A percentile compares a stretch with the other conserved stretches of the same genome.
These are phyloP conservation scores for Castanea sativa DNA, from an alignment of 306 rosid genomes.

Conservation along the genomic window DNA sequence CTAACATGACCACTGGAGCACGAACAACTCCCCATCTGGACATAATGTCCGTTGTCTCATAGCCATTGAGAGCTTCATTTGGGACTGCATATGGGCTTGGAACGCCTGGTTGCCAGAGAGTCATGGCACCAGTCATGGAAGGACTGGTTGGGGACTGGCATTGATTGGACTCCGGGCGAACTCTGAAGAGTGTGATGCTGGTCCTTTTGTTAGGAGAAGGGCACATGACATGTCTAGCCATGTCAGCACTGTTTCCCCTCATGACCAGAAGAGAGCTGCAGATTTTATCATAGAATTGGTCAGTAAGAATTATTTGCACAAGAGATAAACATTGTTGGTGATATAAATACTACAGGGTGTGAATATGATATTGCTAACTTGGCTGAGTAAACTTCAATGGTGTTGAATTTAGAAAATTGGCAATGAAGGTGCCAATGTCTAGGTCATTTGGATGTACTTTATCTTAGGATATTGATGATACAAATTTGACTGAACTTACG, in stretches of 20 bases:
- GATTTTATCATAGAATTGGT: neutral
- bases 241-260: constrained; percentile 99
- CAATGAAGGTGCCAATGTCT: neutral
- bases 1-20: constrained; percentile 70
- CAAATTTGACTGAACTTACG: neutral
- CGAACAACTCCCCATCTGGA: constrained; percentile 85
- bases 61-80: constrained; percentile 53
- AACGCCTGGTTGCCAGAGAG: constrained; percentile 72
- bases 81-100: constrained; percentile 51
- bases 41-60: constrained; percentile 61
- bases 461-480: neutral
- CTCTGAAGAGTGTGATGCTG: constrained; percentile 79
- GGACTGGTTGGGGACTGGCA: constrained; percentile 54
- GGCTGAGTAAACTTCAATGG: neutral
- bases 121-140: constrained; percentile 44
- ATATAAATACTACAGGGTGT: neutral
- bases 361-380: neutral
- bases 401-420: neutral
- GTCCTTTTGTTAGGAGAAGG: constrained; percentile 75
- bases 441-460: neutral
- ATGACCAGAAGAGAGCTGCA: constrained; percentile 84
- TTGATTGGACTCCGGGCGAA: constrained; percentile 66
- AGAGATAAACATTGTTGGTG: constrained; percentile 1
- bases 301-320: constrained; percentile 12
- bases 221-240: constrained; percentile 98